Evolutionary conservation across 306 rosid genomes (phyloP).

Genomic region (Potentilla sterilis): DNA sequence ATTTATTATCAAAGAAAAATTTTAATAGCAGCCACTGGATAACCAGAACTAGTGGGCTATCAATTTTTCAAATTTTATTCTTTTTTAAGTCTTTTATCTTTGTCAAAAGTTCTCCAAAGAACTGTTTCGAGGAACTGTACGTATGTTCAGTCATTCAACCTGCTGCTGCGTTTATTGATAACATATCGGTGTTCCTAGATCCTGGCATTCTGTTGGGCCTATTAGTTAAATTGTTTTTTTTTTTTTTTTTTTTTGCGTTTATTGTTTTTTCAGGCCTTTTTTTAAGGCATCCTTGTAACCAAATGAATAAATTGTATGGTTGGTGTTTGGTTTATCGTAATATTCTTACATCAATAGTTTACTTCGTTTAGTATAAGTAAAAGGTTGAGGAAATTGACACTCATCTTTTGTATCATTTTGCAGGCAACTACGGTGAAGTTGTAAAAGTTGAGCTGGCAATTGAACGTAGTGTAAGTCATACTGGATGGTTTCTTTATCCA

Average conservation of each 20-base stretch:
- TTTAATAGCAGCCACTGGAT: neutral
- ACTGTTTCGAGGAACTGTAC: neutral
- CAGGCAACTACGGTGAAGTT: constrained; percentile 91
- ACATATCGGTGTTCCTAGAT: neutral
- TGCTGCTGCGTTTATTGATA: neutral
- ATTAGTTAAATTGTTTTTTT: neutral
- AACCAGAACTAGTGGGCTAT: neutral
- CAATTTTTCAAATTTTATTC: neutral
- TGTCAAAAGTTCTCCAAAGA: neutral
- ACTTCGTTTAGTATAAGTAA: neutral
- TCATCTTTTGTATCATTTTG: constrained; percentile 14
- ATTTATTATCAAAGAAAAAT: neutral
- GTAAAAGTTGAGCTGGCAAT: constrained; percentile 89
- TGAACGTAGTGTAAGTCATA: constrained; percentile 76
- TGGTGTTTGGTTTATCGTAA: neutral
- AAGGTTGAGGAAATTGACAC: neutral
- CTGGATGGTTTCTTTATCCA: constrained; percentile 16
- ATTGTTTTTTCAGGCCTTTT: neutral
- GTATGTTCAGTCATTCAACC: neutral
- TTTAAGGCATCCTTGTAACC: neutral
- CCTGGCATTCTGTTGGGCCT: neutral
- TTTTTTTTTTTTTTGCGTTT: neutral
- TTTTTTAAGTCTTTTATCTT: neutral
- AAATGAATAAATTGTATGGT: neutral
- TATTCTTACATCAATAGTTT: neutral